Conservation (phyloP, 2,329 filamentous ascomycete species). For the Xylariaceae sp. region DNA sequence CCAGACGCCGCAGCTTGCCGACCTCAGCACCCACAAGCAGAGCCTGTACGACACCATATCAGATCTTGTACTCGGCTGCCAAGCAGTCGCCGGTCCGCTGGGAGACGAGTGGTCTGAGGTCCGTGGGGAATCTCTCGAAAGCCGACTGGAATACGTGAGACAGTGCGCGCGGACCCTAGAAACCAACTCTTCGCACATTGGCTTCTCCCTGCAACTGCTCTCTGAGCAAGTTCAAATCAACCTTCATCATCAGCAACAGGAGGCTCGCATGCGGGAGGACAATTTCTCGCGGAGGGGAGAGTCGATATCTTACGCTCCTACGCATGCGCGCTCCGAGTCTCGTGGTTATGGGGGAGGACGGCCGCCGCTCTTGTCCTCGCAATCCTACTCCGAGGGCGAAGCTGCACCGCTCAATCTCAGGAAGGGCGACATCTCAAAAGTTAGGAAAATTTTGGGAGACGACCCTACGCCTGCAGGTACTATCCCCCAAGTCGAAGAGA, state of each 20-base stretch:
- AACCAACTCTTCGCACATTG: constrained; percentile 77
- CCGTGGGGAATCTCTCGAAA: constrained; percentile 83
- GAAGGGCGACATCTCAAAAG: constrained; percentile 56
- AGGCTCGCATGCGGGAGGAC: constrained; percentile 38
- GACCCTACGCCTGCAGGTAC: constrained; percentile 45
- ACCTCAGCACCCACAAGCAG: constrained; percentile 88
- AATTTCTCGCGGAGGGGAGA: constrained; percentile 42
- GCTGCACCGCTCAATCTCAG: constrained; percentile 43
- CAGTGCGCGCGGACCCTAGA: constrained; percentile 74
- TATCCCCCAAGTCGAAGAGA: constrained; percentile 58
- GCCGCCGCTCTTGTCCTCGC: constrained; percentile 44
- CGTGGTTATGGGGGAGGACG: constrained; percentile 34
- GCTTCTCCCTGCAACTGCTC: constrained; percentile 78
- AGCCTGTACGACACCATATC: constrained; percentile 88
- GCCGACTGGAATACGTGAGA: constrained; percentile 72
- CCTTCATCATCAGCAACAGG: constrained; percentile 39
- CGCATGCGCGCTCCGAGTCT: constrained; percentile 52
- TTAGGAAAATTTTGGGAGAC: constrained; percentile 60
- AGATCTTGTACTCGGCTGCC: constrained; percentile 79
- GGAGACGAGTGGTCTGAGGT: constrained; percentile 94
- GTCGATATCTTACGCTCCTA: constrained; percentile 46
- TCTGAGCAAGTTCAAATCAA: constrained; percentile 68
- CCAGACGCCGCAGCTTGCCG: constrained; percentile 76
- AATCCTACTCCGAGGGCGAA: constrained; percentile 60
- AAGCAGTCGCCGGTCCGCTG: constrained; percentile 83